A percentile compares a stretch with the other conserved stretches of the same genome.
phyloP scores from a whole-genome alignment of 208 protist species.

The Leishmania major region DNA sequence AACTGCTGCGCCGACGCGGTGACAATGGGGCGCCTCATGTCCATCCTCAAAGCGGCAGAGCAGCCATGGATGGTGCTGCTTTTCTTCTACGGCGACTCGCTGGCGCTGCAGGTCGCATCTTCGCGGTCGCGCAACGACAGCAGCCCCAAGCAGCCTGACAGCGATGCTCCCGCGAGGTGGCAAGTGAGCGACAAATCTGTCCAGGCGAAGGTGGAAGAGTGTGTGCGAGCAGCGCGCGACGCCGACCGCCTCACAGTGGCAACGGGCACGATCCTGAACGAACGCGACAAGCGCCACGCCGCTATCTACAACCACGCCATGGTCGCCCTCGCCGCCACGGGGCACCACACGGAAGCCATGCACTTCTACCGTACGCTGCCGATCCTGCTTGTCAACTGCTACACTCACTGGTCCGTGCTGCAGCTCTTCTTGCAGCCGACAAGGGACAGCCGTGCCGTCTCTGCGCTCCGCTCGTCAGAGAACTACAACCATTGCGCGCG shows the following conservation, averaged over 20 bases:
- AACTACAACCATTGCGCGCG: conserved; percentile 27
- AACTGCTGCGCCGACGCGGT: conserved; percentile 5
- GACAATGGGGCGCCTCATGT: conserved; percentile 23
- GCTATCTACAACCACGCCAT: conserved; percentile 55
- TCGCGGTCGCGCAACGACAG: not conserved
- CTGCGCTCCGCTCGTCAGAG: conserved; percentile 11
- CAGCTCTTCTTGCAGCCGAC: conserved; percentile 30
- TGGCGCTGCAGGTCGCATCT: conserved; percentile 5
- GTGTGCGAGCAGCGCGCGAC: not conserved
- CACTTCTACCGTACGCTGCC: conserved; percentile 31
- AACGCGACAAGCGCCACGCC: conserved; percentile 25
- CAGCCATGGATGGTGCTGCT: conserved; percentile 32
- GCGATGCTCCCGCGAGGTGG: not conserved
- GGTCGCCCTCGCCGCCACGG: conserved; percentile 36
- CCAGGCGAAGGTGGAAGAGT: not conserved
- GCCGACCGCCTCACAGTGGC: conserved; percentile 17
- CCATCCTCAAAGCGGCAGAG: conserved; percentile 16
- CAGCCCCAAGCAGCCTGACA: not conserved
- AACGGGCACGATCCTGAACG: conserved; percentile 12
- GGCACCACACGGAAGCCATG: conserved; percentile 31
- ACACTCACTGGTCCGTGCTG: conserved; percentile 40
- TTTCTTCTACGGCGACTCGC: conserved; percentile 32
- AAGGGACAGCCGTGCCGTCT: not conserved
- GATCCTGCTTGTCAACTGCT: conserved; percentile 14
- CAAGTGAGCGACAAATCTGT: not conserved